These are phyloP conservation scores for Pyrenula massariospora DNA, from an alignment of 495 filamentous ascomycete genomes.

Conservation along the genomic window DNA sequence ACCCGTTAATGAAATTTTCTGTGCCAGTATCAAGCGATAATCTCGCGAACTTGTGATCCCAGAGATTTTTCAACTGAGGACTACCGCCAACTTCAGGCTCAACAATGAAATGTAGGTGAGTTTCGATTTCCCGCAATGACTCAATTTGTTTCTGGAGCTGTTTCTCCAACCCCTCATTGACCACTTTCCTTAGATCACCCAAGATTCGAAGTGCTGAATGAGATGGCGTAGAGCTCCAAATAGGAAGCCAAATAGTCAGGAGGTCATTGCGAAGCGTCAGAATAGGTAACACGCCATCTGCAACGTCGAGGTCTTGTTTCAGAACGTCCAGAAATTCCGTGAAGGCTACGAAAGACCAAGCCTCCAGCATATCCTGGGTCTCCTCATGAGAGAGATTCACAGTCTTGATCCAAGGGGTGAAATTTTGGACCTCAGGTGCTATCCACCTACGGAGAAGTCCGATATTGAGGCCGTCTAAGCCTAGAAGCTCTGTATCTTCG, in stretches of 20 bases:
- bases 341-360: conserved; percentile 67
- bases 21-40: conserved; percentile 44
- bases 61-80: conserved; percentile 36
- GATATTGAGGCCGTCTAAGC: conserved; percentile 60
- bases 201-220: conserved; percentile 47
- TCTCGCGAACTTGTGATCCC: conserved; percentile 40
- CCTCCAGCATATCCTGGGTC: conserved; percentile 50
- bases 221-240: conserved; percentile 26
- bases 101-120: conserved; percentile 31
- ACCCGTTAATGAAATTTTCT: conserved; percentile 34
- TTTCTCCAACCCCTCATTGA: conserved; percentile 50
- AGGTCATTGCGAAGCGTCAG: conserved; percentile 57
- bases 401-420: conserved; percentile 81
- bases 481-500: conserved; percentile 51
- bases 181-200: conserved; percentile 51
- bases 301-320: conserved; percentile 37
- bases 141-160: conserved; percentile 48
- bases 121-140: conserved; percentile 45
- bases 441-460: conserved; percentile 76
- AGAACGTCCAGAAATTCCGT: conserved; percentile 49
- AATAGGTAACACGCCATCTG: conserved; percentile 50
- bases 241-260: conserved; percentile 60
- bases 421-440: conserved; percentile 69
- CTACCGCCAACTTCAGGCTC: conserved; percentile 43
- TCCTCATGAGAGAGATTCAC: conserved; percentile 61